These are phyloP conservation scores for Stagonosporopsis cucurbitacearum DNA, from an alignment of 2,329 filamentous ascomycete species.

Conservation along the genomic window DNA sequence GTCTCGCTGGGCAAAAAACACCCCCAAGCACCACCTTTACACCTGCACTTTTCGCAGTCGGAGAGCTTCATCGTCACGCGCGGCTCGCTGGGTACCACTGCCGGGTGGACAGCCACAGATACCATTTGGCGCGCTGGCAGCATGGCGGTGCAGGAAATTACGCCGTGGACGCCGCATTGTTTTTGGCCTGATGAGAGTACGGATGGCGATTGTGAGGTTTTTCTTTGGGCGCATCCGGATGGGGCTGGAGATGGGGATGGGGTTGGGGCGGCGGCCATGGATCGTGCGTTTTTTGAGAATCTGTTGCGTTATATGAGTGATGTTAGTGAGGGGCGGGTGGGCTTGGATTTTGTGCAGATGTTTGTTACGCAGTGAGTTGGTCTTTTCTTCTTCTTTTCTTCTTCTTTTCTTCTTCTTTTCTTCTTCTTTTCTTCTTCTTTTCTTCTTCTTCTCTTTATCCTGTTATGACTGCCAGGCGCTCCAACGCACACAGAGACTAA, in stretches of 20 bases:
- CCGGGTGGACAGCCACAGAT: neutral
- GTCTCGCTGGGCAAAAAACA: constrained; percentile 16
- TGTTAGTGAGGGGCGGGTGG: constrained; percentile 21
- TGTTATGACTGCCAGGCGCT: too few species aligned
- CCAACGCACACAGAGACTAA: neutral
- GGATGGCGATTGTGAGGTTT: constrained; percentile 17
- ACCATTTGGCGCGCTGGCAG: neutral
- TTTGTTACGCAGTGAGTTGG: constrained; percentile 24
- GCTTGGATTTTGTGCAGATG: constrained; percentile 22
- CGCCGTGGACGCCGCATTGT: constrained; percentile 20
- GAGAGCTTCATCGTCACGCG: constrained; percentile 20
- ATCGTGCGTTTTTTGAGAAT: constrained; percentile 26
- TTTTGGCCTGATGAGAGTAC: constrained; percentile 21
- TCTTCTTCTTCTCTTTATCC: too few species aligned
- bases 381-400: neutral
- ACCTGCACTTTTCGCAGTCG: constrained; percentile 27
- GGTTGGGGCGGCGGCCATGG: constrained; percentile 16
- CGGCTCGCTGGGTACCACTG: constrained; percentile 20
- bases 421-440: too few species aligned
- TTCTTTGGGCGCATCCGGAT: constrained; percentile 26
- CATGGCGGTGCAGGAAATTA: constrained; percentile 8
- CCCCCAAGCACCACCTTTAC: constrained; percentile 24
- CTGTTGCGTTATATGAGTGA: constrained; percentile 21
- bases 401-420: neutral
- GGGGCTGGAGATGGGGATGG: constrained; percentile 13